Evolutionary conservation across 257 asterid species (phyloP).

Genomic region (Lantana camara): DNA sequence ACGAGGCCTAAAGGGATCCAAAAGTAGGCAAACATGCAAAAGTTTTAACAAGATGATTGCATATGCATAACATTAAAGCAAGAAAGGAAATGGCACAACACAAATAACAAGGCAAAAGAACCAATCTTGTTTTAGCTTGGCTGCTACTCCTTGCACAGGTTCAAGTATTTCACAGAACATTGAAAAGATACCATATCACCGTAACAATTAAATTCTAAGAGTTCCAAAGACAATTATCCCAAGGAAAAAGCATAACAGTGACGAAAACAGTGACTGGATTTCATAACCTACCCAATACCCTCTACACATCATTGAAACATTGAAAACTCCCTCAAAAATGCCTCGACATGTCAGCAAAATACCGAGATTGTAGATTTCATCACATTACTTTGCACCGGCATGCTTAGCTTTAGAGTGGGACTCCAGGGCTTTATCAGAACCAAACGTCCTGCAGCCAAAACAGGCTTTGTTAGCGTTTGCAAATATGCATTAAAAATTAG

Average conservation of each 20-base stretch:
- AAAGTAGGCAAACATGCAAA: too few relatives aligned
- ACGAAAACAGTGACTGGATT: too few relatives aligned
- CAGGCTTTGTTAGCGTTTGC: not conserved
- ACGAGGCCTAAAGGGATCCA: too few relatives aligned
- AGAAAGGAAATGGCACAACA: not conserved
- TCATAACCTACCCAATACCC: too few relatives aligned
- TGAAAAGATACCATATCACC: not conserved
- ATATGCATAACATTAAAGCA: too few relatives aligned
- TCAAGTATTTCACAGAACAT: not conserved
- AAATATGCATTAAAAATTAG: not conserved
- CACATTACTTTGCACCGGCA: constrained; percentile 42
- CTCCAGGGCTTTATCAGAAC: constrained; percentile 53
- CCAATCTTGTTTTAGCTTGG: too few relatives aligned
- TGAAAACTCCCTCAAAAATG: not conserved
- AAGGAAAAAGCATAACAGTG: too few relatives aligned
- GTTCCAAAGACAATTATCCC: not conserved
- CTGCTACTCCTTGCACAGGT: not conserved
- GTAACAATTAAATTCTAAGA: not conserved
- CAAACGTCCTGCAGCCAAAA: constrained; percentile 48
- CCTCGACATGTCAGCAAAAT: not conserved
- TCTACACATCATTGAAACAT: not conserved
- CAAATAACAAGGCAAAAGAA: not conserved
- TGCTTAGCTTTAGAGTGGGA: constrained; percentile 81
- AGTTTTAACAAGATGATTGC: too few relatives aligned
- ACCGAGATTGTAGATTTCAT: not conserved